Evolutionary conservation across 108 stramenopile genomes (phyloP).

Genomic region (Cyclotella cryptica): DNA sequence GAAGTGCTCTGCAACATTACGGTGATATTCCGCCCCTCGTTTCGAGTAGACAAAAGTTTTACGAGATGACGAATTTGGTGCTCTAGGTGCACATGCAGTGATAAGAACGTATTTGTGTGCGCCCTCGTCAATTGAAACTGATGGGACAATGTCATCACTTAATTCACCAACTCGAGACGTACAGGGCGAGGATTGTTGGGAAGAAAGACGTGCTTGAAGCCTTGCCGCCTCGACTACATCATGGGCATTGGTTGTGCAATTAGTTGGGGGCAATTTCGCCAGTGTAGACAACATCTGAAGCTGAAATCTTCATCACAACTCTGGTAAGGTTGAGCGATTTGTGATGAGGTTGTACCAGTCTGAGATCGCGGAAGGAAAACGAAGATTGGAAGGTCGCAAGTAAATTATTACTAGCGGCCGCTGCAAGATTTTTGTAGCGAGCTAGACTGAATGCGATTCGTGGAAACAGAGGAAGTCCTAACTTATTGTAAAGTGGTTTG

Average conservation of each 20-base stretch:
- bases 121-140: conserved; percentile 77
- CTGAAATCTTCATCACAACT: neutral
- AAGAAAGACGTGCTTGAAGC: conserved; percentile 60
- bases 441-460: too few relatives aligned
- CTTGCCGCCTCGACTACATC: conserved; percentile 73
- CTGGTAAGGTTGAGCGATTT: too few relatives aligned
- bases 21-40: conserved; percentile 71
- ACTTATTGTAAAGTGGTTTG: too few relatives aligned
- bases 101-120: conserved; percentile 86
- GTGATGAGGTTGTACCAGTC: too few relatives aligned
- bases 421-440: too few relatives aligned
- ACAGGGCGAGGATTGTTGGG: neutral
- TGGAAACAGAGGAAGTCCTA: too few relatives aligned
- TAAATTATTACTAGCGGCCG: too few relatives aligned
- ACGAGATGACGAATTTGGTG: neutral
- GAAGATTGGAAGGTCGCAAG: too few relatives aligned
- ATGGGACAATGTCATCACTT: conserved; percentile 41
- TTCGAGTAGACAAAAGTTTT: conserved; percentile 71
- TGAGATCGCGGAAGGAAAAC: too few relatives aligned
- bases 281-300: neutral
- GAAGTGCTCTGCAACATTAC: conserved; percentile 81
- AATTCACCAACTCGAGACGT: neutral
- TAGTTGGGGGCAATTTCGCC: neutral
- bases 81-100: conserved; percentile 50
- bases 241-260: conserved; percentile 75